Evolutionary conservation across 2,329 filamentous ascomycete genomes (phyloP), one percentile per base, ranked within the genome.

Genomic region (Pseudogymnoascus sp.): DNA sequence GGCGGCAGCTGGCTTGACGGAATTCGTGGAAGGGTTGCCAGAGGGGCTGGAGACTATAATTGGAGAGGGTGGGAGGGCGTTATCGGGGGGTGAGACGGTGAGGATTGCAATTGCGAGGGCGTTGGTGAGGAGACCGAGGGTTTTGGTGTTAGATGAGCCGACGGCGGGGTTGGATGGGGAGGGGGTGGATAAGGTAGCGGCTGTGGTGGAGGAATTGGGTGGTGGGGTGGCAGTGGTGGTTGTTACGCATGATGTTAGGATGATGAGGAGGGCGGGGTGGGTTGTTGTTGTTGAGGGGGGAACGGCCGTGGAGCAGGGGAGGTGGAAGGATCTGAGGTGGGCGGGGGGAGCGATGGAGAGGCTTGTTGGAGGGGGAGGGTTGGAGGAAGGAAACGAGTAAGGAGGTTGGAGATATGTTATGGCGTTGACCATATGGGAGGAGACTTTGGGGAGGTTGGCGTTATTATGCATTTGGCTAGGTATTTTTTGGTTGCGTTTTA

Each of bases 261-360:
- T 92, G 0, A 96, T 97, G 74, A 91, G 92, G 35, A 92, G 96
- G 72, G 97, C 96, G 71, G 92, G 97, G 77, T 95, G 94, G 78
- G 92, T 97, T n/a, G 79, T 97, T 18, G 91, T 97, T 18, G 80
- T 97, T 8, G 92, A 97, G 70, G 89, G 91, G 72, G 92, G 92
- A 13, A 77, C 83, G 64, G 87, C 96, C 15, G 81, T 92, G 9
- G 92, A 97, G 62, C 68, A 82, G 58, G 90, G 90, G 13, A 13
- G 25, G 45, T 55, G 29, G 27, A 35, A 62, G 13, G 35, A 29
- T 60, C 75, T 76, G 35, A 72, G 71, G 1, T 72, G 63, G 25
- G 69, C 62, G 12, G 75, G 69, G 61, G 64, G 76, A 79, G 18
- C 68, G 66, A 65, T 78, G 80, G 77, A 72, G 27, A 75, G 29